Evolutionary conservation across 1,284 basidiomycete species (phyloP).

Genomic region (Rhodotorula sp.): DNA sequence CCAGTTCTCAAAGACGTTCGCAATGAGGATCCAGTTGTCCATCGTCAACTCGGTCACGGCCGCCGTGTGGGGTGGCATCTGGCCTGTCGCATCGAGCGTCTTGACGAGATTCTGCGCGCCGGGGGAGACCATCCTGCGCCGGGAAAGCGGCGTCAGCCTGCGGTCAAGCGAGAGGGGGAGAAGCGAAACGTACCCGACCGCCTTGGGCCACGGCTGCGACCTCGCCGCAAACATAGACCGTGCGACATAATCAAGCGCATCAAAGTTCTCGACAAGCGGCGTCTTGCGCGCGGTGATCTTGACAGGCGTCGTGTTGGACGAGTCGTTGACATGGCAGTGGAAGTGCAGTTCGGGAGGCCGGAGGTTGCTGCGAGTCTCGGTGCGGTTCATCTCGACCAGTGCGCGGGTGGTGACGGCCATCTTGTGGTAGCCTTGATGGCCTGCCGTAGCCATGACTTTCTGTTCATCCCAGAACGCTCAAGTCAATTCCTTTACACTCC

Average conservation of each 20-base stretch:
- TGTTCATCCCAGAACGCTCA: not conserved
- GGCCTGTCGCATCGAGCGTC: conserved; percentile 12
- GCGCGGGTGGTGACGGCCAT: conserved; percentile 27
- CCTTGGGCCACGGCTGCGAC: conserved; percentile 31
- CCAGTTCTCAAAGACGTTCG: conserved; percentile 35
- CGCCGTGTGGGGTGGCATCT: not conserved
- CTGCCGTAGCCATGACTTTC: conserved; percentile 33
- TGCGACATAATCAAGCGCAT: conserved; percentile 34
- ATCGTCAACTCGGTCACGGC: conserved; percentile 22
- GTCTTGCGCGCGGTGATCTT: conserved; percentile 24
- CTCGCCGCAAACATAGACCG: conserved; percentile 37
- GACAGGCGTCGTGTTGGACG: conserved; percentile 10
- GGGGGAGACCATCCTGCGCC: conserved; percentile 18
- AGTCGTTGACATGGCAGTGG: conserved; percentile 31
- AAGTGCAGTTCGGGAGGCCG: conserved; percentile 23
- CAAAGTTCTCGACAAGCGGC: conserved; percentile 29
- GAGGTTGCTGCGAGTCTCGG: not conserved
- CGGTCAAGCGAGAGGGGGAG: not conserved
- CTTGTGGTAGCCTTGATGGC: conserved; percentile 29
- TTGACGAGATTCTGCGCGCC: conserved; percentile 35
- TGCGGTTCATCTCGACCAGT: conserved; percentile 12
- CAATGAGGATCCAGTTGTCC: conserved; percentile 32
- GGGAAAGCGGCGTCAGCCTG: not conserved
- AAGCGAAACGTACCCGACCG: conserved; percentile 25
- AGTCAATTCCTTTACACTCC: no score